Evolutionary conservation across 2,329 filamentous ascomycete genomes (phyloP).

Genomic region (Phaeosphaeriaceae sp.): DNA sequence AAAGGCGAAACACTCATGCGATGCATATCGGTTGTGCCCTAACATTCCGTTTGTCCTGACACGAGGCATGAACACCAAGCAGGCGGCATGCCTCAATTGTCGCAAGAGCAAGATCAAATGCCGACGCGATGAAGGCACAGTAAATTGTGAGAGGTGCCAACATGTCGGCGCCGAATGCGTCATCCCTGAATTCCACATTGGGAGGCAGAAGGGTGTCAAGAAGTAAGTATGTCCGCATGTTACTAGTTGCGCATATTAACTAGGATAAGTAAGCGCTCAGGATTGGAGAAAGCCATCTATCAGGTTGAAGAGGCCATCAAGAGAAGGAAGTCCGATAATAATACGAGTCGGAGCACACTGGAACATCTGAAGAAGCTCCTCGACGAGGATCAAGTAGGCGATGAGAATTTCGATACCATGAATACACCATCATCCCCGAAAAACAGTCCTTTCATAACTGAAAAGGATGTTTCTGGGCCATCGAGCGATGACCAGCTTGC

Average conservation of each 20-base stretch:
- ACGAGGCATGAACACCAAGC: constrained; percentile 34
- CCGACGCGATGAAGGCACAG: constrained; percentile 56
- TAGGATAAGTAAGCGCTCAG: constrained; percentile 69
- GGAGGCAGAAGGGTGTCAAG: constrained; percentile 77
- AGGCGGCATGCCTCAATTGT: constrained; percentile 68
- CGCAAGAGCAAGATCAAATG: constrained; percentile 73
- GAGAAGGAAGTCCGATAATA: constrained; percentile 37
- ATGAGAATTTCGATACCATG: constrained; percentile 8
- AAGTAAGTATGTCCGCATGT: constrained; percentile 60
- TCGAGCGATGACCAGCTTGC: constrained; percentile 56
- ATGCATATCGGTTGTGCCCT: too few species aligned
- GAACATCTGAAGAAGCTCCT: constrained; percentile 58
- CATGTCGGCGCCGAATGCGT: constrained; percentile 67
- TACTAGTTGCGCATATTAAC: constrained; percentile 9
- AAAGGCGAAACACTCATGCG: too few species aligned
- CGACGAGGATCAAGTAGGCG: constrained; percentile 51
- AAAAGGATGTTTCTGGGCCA: constrained; percentile 35
- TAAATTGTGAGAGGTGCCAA: constrained; percentile 66
- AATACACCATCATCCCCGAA: constrained; percentile 1
- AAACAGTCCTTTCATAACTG: too few species aligned
- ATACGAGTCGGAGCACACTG: constrained; percentile 29
- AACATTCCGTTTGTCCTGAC: too few species aligned
- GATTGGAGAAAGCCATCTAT: constrained; percentile 74
- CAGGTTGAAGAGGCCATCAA: constrained; percentile 72
- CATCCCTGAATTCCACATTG: constrained; percentile 71